Conservation (phyloP, 768 basidiomycete species). For the Boletus rubropictus region DNA sequence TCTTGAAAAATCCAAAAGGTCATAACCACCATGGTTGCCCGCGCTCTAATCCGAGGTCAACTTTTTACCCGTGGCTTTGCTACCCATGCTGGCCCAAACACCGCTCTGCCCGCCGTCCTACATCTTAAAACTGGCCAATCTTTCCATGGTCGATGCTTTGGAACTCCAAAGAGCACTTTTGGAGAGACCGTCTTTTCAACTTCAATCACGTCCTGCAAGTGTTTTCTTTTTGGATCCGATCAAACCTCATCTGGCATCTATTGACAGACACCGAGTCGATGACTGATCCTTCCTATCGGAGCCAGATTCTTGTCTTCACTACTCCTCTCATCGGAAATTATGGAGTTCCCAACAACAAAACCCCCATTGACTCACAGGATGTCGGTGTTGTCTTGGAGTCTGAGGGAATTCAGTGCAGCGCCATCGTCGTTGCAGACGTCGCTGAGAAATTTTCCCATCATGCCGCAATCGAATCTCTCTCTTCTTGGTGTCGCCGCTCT, state of each 20-base stretch:
- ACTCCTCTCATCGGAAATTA: slow-evolving; percentile 98
- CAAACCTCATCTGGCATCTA: slow-evolving; percentile 9
- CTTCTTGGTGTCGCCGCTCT: slow-evolving; percentile 88
- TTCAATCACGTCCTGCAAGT: slow-evolving; percentile 93
- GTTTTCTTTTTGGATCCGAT: background rate
- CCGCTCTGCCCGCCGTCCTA: slow-evolving; percentile 67
- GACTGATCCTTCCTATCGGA: slow-evolving; percentile 98
- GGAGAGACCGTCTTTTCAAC: slow-evolving; percentile 99
- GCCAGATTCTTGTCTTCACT: slow-evolving; percentile 98
- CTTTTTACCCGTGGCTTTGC: slow-evolving; percentile 57
- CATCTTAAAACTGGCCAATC: slow-evolving; percentile 94
- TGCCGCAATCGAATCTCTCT: slow-evolving; percentile 85
- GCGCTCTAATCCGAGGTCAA: slow-evolving; percentile 45
- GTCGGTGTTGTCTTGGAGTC: slow-evolving; percentile 91
- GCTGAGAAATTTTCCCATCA: slow-evolving; percentile 95
- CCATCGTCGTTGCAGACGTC: slow-evolving; percentile 89
- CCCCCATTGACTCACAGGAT: slow-evolving; percentile 65
- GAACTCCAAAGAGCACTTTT: slow-evolving; percentile 77
- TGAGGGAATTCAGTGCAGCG: slow-evolving; percentile 82
- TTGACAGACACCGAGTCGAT: slow-evolving; percentile 94
- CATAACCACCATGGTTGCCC: slow-evolving; percentile 49
- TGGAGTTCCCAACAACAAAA: slow-evolving; percentile 81
- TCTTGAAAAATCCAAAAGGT: slow-evolving; percentile 23
- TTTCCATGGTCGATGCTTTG: slow-evolving; percentile 86
- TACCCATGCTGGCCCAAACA: slow-evolving; percentile 50